Conservation (phyloP, 2,329 filamentous ascomycete genomes). For the Alternaria burnsii region DNA sequence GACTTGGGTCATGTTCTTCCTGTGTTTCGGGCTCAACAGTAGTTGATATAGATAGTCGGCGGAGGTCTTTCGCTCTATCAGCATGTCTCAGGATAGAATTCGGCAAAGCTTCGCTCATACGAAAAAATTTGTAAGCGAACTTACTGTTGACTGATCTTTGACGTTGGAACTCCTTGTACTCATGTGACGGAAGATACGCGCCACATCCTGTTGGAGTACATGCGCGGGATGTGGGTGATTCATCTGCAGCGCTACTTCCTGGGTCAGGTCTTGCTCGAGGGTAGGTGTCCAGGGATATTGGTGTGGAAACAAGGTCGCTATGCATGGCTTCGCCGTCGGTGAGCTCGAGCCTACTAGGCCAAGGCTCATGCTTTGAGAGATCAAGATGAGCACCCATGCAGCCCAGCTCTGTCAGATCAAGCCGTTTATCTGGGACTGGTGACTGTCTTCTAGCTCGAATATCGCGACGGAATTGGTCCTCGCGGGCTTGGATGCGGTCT, state of each 20-base stretch:
- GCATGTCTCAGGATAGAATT: background rate
- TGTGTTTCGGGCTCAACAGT: background rate
- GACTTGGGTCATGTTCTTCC: background rate
- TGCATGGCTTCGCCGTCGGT: background rate
- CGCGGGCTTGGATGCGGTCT: conserved; percentile 3
- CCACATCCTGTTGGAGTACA: background rate
- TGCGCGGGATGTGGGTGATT: background rate
- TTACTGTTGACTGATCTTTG: background rate
- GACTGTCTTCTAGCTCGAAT: background rate
- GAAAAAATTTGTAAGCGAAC: background rate
- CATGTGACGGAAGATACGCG: background rate
- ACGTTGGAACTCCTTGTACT: background rate
- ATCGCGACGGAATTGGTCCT: background rate
- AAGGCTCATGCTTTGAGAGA: background rate
- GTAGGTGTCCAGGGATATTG: background rate
- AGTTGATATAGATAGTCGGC: background rate
- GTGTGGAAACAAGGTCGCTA: background rate
- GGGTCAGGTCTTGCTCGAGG: accelerated
- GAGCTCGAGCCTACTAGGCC: background rate
- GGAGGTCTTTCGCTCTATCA: background rate
- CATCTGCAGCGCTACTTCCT: background rate
- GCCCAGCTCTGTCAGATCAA: background rate
- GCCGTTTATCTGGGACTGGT: background rate
- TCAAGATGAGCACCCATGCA: background rate
- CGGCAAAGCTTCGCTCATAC: no score